Conservation (phyloP, 495 filamentous ascomycete species). For the Aspergillus sparsus region DNA sequence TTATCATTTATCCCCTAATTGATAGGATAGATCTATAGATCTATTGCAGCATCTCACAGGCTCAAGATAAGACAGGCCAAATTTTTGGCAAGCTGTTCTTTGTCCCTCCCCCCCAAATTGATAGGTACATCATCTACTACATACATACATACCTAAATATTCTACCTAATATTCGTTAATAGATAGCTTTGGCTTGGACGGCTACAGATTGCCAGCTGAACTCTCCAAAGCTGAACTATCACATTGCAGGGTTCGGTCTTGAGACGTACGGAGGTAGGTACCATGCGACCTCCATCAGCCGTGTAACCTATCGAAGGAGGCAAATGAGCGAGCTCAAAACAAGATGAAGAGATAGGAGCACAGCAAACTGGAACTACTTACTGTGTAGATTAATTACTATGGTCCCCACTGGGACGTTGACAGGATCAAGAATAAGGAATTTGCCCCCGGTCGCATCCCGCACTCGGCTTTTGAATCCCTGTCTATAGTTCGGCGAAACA, state of each 20-base stretch:
- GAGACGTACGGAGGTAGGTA: too few species aligned
- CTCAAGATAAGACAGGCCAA: constrained; percentile 6
- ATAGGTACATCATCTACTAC: too few species aligned
- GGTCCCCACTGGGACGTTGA: not conserved
- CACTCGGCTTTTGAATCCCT: constrained; percentile 8
- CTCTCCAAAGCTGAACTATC: not conserved
- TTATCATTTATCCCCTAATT: not conserved
- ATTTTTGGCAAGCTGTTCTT: not conserved
- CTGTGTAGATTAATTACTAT: too few species aligned
- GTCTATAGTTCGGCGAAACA: constrained; percentile 5
- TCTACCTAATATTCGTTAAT: too few species aligned
- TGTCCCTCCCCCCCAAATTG: not conserved
- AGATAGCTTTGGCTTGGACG: too few species aligned
- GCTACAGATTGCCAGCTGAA: constrained; percentile 2
- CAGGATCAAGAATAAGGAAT: constrained; percentile 14
- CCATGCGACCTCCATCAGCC: too few species aligned
- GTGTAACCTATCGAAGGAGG: too few species aligned
- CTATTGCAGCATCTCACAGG: not conserved
- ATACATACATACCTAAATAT: too few species aligned
- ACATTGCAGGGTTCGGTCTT: not conserved
- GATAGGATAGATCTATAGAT: not conserved
- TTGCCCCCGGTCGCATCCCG: constrained; percentile 21
- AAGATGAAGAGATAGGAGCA: too few species aligned
- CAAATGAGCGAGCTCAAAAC: too few species aligned
- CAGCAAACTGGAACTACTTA: not conserved